These are phyloP conservation scores for Penicillium cinerascens DNA, from an alignment of 495 filamentous ascomycete species.

Conservation along the genomic window DNA sequence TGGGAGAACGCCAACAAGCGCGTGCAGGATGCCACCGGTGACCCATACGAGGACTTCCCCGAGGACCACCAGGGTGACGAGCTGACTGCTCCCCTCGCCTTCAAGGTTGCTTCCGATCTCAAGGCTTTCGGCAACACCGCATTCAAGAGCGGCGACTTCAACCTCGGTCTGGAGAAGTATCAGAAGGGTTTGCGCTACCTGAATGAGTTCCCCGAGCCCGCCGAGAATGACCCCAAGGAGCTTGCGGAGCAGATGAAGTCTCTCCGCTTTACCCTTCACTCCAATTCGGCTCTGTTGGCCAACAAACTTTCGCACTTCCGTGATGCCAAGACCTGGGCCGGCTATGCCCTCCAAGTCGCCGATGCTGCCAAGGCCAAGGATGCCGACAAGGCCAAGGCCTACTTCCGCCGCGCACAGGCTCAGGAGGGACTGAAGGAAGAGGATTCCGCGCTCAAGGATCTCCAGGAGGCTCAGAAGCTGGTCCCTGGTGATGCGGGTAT, in stretches of 20 bases:
- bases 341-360: slow-evolving; percentile 66
- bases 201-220: slow-evolving; percentile 75
- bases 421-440: slow-evolving; percentile 75
- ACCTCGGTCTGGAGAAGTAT: slow-evolving; percentile 84
- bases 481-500: slow-evolving; percentile 76
- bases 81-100: slow-evolving; percentile 50
- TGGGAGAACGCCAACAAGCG: slow-evolving; percentile 59
- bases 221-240: slow-evolving; percentile 63
- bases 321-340: slow-evolving; percentile 66
- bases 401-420: slow-evolving; percentile 78
- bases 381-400: slow-evolving; percentile 82
- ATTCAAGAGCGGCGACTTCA: slow-evolving; percentile 73
- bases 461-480: slow-evolving; percentile 71
- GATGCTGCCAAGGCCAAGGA: slow-evolving; percentile 56
- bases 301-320: slow-evolving; percentile 71
- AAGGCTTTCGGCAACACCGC: slow-evolving; percentile 91
- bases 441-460: slow-evolving; percentile 71
- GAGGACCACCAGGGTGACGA: slow-evolving; percentile 73
- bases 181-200: slow-evolving; percentile 95
- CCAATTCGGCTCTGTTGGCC: slow-evolving; percentile 74
- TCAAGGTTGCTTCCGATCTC: slow-evolving; percentile 75
- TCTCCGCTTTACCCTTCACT: slow-evolving; percentile 73
- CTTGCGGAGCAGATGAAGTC: slow-evolving; percentile 62
- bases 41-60: slow-evolving; percentile 94
- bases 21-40: slow-evolving; percentile 73